These are phyloP conservation scores for Phtheirospermum japonicum DNA, from an alignment of 257 asterid species.

Conservation along the genomic window DNA sequence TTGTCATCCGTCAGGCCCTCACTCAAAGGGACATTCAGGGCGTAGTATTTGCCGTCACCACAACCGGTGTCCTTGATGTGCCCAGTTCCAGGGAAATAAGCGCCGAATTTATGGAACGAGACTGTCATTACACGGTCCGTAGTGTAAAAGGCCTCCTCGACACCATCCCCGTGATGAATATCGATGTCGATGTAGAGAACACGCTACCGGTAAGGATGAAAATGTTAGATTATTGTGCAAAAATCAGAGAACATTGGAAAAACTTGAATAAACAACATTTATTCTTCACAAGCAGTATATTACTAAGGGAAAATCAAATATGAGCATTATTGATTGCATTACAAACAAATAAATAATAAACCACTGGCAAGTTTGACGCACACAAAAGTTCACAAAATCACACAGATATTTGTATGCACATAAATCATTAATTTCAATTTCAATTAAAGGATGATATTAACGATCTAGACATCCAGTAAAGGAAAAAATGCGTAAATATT, in stretches of 20 bases:
- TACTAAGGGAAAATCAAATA: no score
- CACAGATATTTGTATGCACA: no score
- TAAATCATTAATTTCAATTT: no score
- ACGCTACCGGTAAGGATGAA: slow-evolving; percentile 21
- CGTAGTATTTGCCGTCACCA: slow-evolving; percentile 26
- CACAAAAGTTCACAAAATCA: not conserved
- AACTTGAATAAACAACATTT: no score
- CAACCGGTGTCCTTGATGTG: slow-evolving; percentile 29
- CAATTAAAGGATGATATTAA: no score
- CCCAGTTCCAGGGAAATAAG: slow-evolving; percentile 29
- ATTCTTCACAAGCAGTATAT: no score
- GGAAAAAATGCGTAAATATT: no score
- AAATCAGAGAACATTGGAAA: no score
- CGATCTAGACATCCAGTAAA: no score
- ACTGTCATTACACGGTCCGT: slow-evolving; percentile 37
- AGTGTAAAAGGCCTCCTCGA: slow-evolving; percentile 35
- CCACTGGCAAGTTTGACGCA: not conserved
- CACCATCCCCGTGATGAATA: slow-evolving; percentile 40
- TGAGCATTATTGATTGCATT: no score
- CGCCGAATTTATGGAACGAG: slow-evolving; percentile 32
- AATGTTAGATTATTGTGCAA: no score
- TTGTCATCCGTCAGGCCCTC: slow-evolving; percentile 28
- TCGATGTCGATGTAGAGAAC: slow-evolving; percentile 36
- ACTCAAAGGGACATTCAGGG: slow-evolving; percentile 30
- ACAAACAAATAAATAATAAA: no score